phyloP scores from a whole-genome alignment of 257 asterid species.

The Orobanche coerulescens region DNA sequence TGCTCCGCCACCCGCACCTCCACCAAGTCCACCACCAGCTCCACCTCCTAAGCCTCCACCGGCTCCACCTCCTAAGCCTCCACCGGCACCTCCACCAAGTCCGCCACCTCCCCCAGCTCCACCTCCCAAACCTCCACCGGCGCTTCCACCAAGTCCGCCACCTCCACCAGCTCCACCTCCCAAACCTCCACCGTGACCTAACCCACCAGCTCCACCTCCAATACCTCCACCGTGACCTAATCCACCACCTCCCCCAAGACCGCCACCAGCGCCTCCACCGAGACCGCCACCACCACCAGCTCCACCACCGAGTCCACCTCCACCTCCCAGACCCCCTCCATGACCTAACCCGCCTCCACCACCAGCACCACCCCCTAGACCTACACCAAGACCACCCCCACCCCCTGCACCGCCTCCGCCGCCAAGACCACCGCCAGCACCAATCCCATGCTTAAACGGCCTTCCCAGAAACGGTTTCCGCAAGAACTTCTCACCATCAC shows the following conservation, averaged over 20 bases:
- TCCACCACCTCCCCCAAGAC: background rate
- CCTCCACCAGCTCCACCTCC: background rate
- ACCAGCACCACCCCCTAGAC: background rate
- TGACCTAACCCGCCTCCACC: background rate
- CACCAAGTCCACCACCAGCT: background rate
- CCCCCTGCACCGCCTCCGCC: background rate
- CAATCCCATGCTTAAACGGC: background rate
- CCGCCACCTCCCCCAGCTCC: background rate
- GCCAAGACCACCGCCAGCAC: background rate
- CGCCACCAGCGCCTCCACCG: background rate
- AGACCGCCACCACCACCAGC: background rate
- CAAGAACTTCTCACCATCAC: background rate
- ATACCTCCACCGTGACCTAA: background rate
- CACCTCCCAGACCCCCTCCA: background rate
- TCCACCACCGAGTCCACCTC: background rate
- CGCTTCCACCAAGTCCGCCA: background rate
- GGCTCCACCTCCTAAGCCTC: background rate
- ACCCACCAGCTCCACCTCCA: background rate
- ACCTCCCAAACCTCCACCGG: background rate
- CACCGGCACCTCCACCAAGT: background rate
- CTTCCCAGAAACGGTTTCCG: background rate
- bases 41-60: background rate
- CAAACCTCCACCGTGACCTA: background rate
- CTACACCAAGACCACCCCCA: background rate
- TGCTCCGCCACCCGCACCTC: background rate